Evolutionary conservation across 768 basidiomycete genomes (phyloP).

Genomic region (Russula sp.): DNA sequence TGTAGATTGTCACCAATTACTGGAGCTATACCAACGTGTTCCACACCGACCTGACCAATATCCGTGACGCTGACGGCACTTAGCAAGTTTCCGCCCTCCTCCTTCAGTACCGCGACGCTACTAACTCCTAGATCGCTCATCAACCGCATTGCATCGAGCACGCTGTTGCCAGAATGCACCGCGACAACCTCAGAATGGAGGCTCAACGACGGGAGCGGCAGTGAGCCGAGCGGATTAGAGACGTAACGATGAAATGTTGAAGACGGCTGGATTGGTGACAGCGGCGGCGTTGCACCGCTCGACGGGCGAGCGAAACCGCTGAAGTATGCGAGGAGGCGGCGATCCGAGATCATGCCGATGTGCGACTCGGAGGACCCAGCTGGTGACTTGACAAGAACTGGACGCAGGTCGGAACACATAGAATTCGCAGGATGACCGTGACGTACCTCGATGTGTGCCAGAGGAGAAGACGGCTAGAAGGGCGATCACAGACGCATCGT

Average conservation of each 20-base stretch:
- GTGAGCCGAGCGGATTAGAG: conserved; percentile 47
- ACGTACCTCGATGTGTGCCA: conserved; percentile 65
- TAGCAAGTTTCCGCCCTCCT: conserved; percentile 52
- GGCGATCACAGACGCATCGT: conserved; percentile 57
- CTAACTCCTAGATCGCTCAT: conserved; percentile 87
- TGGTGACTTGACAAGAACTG: conserved; percentile 53
- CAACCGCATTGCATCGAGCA: conserved; percentile 75
- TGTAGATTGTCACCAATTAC: background rate
- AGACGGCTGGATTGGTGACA: conserved; percentile 5
- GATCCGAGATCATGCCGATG: conserved; percentile 73
- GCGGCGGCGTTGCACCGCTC: background rate
- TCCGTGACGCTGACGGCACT: conserved; percentile 83
- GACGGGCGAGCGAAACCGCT: conserved; percentile 41
- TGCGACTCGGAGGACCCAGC: conserved; percentile 39
- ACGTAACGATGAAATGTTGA: conserved; percentile 37
- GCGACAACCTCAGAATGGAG: conserved; percentile 60
- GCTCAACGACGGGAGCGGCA: conserved; percentile 60
- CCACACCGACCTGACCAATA: conserved; percentile 53
- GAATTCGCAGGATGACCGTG: background rate
- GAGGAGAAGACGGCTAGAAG: conserved; percentile 61
- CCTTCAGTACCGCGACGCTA: conserved; percentile 71
- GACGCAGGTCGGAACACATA: background rate
- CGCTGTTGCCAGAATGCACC: conserved; percentile 50
- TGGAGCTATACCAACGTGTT: background rate
- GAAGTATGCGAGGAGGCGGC: conserved; percentile 65